A percentile compares a stretch with the other conserved stretches of the same genome.
phyloP scores from a whole-genome alignment of 139 green algal species.

The Picochlorum sp. region DNA sequence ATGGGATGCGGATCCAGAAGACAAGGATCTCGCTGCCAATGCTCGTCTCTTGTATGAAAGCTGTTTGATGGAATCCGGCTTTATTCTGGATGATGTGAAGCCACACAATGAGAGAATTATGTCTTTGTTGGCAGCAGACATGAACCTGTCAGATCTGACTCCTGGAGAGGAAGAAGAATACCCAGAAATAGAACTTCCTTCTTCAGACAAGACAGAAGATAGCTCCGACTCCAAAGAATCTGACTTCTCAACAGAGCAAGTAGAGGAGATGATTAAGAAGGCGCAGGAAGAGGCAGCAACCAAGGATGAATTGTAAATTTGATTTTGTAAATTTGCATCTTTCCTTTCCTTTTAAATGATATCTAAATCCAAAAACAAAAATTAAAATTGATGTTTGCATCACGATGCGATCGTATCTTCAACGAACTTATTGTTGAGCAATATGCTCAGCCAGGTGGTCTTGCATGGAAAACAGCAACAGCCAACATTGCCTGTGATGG shows the following conservation, averaged over 20 bases:
- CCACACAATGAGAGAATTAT: not conserved
- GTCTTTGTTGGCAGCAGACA: not conserved
- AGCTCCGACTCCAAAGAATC: not conserved
- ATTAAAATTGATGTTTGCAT: too few species aligned
- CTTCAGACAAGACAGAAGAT: slow-evolving; percentile 1
- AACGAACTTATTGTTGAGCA: too few species aligned
- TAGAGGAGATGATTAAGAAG: not conserved
- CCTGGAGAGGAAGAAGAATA: not conserved
- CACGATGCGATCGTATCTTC: too few species aligned
- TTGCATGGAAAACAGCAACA: too few species aligned
- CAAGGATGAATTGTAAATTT: slow-evolving; percentile 5
- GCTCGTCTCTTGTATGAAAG: slow-evolving; percentile 86
- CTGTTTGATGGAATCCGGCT: slow-evolving; percentile 80
- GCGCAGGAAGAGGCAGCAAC: not conserved
- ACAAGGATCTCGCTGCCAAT: slow-evolving; percentile 10
- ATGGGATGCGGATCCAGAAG: slow-evolving; percentile 30
- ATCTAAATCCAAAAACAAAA: too few species aligned
- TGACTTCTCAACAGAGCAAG: not conserved
- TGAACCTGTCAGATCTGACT: not conserved
- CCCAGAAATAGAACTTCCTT: slow-evolving; percentile 1
- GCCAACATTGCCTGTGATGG: too few species aligned
- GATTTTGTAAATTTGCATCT: too few species aligned
- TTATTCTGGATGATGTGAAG: slow-evolving; percentile 5
- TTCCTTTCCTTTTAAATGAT: too few species aligned
- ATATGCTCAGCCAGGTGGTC: too few species aligned